phyloP scores from a whole-genome alignment of 1,139 yeast species.

The Candida anutae region DNA sequence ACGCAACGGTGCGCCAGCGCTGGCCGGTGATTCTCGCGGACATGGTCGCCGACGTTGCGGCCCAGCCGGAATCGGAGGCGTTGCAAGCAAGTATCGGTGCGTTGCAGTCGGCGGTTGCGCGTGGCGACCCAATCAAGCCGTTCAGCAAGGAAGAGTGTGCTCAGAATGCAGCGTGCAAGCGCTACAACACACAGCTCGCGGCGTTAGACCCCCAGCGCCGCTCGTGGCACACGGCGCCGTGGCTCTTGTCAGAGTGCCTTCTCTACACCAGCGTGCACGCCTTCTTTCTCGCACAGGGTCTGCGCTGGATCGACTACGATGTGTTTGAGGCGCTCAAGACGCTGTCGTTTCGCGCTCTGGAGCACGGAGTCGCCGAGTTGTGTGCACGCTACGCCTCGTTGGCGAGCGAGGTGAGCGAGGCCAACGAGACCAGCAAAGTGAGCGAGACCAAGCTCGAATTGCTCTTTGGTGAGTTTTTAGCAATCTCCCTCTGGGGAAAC shows the following conservation, averaged over 20 bases:
- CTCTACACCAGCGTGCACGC: slow-evolving; percentile 61
- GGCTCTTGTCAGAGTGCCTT: slow-evolving; percentile 85
- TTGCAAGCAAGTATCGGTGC: slow-evolving; percentile 33
- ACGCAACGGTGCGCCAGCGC: slow-evolving; percentile 66
- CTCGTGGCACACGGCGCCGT: slow-evolving; percentile 87
- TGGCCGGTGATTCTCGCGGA: slow-evolving; percentile 82
- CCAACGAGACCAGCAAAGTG: slow-evolving; percentile 14
- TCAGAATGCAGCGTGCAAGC: slow-evolving; percentile 35
- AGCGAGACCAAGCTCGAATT: slow-evolving; percentile 42
- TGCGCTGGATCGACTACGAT: slow-evolving; percentile 55
- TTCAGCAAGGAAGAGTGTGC: slow-evolving; percentile 37
- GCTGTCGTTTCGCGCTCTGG: slow-evolving; percentile 67
- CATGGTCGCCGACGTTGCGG: slow-evolving; percentile 51
- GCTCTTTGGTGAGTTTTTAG: slow-evolving; percentile 73
- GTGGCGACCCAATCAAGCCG: too few species aligned
- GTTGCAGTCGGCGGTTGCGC: slow-evolving; percentile 28
- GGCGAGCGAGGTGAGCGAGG: slow-evolving; percentile 27
- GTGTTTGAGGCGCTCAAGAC: slow-evolving; percentile 64
- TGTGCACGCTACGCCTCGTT: slow-evolving; percentile 53
- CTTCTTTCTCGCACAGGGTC: slow-evolving; percentile 24
- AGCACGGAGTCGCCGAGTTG: slow-evolving; percentile 72
- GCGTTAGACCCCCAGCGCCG: slow-evolving; percentile 18
- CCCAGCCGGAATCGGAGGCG: slow-evolving; percentile 19
- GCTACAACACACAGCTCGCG: slow-evolving; percentile 43
- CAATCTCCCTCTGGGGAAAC: slow-evolving; percentile 94